Percentiles rank a stretch among this genome's conserved stretches.
These are phyloP conservation scores for Fraxinus angustifolia DNA, from an alignment of 305 asterid species.

Conservation along the genomic window DNA sequence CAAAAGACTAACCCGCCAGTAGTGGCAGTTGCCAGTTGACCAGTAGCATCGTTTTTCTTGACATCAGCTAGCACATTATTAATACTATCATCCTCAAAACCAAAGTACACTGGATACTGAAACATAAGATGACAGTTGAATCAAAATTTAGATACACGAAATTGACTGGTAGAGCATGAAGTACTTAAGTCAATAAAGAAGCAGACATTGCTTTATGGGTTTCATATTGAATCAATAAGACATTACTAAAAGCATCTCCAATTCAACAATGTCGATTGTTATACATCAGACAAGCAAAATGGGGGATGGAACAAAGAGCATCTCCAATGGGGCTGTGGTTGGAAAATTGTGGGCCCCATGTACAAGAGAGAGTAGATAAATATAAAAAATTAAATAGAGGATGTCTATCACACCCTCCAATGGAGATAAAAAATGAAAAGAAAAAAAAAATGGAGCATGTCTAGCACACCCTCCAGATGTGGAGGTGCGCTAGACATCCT, in stretches of 20 bases:
- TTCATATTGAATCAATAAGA: conserved; percentile 7
- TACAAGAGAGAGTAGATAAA: background rate
- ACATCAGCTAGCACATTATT: conserved; percentile 62
- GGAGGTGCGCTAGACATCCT: background rate
- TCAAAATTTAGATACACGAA: conserved; percentile 10
- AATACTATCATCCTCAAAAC: conserved; percentile 74
- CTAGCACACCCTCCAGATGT: background rate
- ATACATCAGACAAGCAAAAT: background rate
- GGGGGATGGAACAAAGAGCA: background rate
- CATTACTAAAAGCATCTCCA: background rate
- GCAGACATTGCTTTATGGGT: background rate
- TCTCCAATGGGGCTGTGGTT: background rate
- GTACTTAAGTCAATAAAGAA: conserved; percentile 2
- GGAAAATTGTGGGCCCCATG: background rate
- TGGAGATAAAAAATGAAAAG: background rate
- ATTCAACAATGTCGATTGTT: background rate
- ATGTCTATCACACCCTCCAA: background rate
- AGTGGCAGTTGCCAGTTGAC: conserved; percentile 90
- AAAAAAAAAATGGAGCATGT: background rate
- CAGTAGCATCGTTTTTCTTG: conserved; percentile 46
- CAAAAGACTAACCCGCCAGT: conserved; percentile 91
- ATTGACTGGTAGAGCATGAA: background rate
- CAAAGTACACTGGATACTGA: conserved; percentile 96
- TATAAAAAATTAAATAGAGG: background rate
- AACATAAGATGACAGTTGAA: conserved; percentile 27